phyloP scores from a whole-genome alignment of 2,329 filamentous ascomycete genomes.

The Periglandula ipomoeae region DNA sequence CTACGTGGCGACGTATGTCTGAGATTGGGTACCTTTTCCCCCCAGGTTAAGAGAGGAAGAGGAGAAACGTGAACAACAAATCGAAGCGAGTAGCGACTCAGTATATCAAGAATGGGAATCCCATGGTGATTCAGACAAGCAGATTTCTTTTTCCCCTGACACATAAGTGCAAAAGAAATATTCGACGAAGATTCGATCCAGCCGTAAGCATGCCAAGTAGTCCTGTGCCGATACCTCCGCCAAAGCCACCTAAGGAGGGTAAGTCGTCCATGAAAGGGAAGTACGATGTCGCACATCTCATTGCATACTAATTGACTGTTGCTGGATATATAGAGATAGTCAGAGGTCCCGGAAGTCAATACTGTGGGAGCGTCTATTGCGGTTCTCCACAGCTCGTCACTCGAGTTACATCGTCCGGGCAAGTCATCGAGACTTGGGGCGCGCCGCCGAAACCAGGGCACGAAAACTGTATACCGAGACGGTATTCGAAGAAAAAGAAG shows the following conservation, averaged over 20 bases:
- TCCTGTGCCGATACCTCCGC: constrained; percentile 6
- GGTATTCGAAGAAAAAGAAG: background rate
- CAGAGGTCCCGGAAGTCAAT: constrained; percentile 7
- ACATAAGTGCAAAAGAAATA: background rate
- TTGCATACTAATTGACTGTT: background rate
- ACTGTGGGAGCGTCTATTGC: constrained; percentile 9
- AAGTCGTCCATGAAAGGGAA: background rate
- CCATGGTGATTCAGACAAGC: background rate
- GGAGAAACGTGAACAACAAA: background rate
- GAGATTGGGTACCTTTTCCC: background rate
- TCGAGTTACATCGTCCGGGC: background rate
- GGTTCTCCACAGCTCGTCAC: constrained; percentile 9
- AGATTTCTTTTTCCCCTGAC: background rate
- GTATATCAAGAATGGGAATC: background rate
- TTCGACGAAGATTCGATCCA: background rate
- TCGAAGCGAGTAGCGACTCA: background rate
- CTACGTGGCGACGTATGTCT: constrained; percentile 1
- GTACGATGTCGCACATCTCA: no score
- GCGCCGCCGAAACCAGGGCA: constrained; percentile 7
- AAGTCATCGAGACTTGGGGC: constrained; percentile 9
- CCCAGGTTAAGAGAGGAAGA: background rate
- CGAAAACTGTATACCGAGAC: background rate
- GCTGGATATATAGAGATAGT: background rate
- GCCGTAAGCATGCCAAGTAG: constrained; percentile 3
- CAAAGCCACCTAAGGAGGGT: constrained; percentile 2